A percentile compares a stretch with the other conserved stretches of the same genome.
Evolutionary conservation across 306 rosid species (phyloP).

Genomic region (Sphenostylis stenocarpa): DNA sequence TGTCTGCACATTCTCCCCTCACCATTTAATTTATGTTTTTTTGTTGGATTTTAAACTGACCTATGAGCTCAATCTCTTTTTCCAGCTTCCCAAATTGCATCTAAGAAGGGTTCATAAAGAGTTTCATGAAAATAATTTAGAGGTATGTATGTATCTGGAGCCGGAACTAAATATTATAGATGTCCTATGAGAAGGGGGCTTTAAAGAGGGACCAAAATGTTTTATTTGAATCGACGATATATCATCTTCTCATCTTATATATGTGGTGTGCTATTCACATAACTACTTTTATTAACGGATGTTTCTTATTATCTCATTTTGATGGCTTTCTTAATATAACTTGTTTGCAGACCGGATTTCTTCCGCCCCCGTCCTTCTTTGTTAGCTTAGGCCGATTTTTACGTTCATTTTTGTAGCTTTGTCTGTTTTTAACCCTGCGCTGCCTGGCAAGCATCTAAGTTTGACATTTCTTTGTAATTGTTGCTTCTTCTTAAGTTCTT

Average conservation of each 20-base stretch:
- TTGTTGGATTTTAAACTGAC: constrained; percentile 29
- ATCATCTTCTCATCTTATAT: background rate
- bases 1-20: constrained; percentile 10
- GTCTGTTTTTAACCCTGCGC: background rate
- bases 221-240: constrained; percentile 12
- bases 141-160: constrained; percentile 72
- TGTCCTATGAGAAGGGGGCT: background rate
- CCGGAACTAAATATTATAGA: constrained; percentile 1
- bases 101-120: constrained; percentile 82
- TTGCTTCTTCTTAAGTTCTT: constrained; percentile 14
- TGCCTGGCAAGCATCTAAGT: background rate
- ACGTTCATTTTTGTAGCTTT: background rate
- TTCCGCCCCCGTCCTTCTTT: background rate
- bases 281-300: background rate
- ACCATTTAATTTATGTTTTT: constrained; percentile 13
- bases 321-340: background rate
- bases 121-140: constrained; percentile 78
- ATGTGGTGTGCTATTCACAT: background rate
- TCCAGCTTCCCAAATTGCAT: constrained; percentile 79
- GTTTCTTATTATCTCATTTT: background rate
- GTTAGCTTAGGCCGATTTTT: background rate
- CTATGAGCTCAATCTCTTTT: constrained; percentile 41
- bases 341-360: background rate
- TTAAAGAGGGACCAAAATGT: background rate
- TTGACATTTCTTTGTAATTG: constrained; percentile 5